Evolutionary conservation across 768 basidiomycete species (phyloP).

Genomic region (Kwoniella pini): DNA sequence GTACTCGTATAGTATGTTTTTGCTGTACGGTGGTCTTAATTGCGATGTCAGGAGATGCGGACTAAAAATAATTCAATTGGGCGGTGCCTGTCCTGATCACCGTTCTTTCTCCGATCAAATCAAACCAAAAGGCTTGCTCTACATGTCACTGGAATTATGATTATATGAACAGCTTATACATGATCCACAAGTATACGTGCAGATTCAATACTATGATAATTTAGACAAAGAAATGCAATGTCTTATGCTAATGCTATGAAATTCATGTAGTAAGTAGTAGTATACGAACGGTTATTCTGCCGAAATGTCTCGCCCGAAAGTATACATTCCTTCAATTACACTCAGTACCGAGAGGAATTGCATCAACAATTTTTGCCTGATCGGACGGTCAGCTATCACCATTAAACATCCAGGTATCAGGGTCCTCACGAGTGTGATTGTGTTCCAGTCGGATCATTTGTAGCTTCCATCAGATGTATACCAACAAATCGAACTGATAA

Average conservation of each 20-base stretch:
- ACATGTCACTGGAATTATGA: too few species aligned
- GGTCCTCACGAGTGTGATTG: slow-evolving; percentile 41
- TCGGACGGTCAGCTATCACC: background rate
- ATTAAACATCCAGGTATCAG: background rate
- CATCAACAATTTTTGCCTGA: slow-evolving; percentile 41
- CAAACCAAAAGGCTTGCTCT: too few species aligned
- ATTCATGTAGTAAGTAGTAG: background rate
- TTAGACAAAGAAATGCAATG: background rate
- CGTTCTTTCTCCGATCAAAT: too few species aligned
- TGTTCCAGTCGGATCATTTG: slow-evolving; percentile 15
- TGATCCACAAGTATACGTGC: too few species aligned
- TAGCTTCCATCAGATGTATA: slow-evolving; percentile 45
- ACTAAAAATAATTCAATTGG: too few species aligned
- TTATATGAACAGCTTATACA: too few species aligned
- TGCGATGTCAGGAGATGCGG: too few species aligned
- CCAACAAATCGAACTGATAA: slow-evolving; percentile 50
- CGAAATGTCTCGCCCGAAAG: slow-evolving; percentile 44
- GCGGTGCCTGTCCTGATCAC: too few species aligned
- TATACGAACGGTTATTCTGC: slow-evolving; percentile 33
- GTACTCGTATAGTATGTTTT: too few species aligned
- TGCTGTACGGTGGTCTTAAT: too few species aligned
- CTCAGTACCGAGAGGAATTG: slow-evolving; percentile 45
- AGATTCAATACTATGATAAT: too few species aligned
- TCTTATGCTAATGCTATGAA: background rate
- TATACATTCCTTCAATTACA: slow-evolving; percentile 49